These are phyloP conservation scores for Fusarium aywerte DNA, from an alignment of 2,329 filamentous ascomycete genomes.

Conservation along the genomic window DNA sequence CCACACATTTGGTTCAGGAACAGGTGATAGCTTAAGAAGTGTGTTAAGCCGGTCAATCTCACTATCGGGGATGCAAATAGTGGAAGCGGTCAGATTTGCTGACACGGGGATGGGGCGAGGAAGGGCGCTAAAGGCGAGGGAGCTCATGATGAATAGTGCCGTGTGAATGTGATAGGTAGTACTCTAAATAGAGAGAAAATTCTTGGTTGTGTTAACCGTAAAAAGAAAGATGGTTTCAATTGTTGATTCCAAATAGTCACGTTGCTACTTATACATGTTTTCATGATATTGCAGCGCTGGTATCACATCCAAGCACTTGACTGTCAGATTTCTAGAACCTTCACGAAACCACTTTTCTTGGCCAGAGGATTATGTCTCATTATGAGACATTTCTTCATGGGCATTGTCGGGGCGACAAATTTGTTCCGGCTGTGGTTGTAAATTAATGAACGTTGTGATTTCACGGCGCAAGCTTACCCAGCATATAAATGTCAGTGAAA, in stretches of 20 bases:
- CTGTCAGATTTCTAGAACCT: conserved; percentile 2
- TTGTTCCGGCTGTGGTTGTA: background rate
- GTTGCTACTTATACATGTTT: background rate
- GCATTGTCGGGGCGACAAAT: background rate
- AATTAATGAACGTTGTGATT: too few relatives aligned
- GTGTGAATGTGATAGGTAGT: background rate
- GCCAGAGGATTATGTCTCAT: background rate
- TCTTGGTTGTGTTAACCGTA: too few relatives aligned
- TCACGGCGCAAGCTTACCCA: too few relatives aligned
- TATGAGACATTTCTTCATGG: background rate
- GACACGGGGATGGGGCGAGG: conserved; percentile 5
- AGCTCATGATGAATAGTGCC: background rate
- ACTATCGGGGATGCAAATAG: background rate
- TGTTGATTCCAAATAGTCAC: background rate
- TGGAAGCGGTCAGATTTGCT: conserved; percentile 22
- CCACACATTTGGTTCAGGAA: conserved; percentile 3
- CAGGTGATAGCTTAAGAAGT: conserved; percentile 9
- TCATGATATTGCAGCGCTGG: background rate
- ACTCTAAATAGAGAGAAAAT: rapidly evolving
- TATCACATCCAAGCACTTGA: background rate
- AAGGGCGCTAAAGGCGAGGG: background rate
- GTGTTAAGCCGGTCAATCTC: conserved; percentile 10
- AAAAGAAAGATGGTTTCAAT: background rate
- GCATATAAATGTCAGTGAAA: too few relatives aligned
- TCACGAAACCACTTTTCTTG: background rate